Evolutionary conservation across 495 filamentous ascomycete genomes (phyloP), one percentile per base, ranked within the genome.

Genomic region (Lepraria neglecta): DNA sequence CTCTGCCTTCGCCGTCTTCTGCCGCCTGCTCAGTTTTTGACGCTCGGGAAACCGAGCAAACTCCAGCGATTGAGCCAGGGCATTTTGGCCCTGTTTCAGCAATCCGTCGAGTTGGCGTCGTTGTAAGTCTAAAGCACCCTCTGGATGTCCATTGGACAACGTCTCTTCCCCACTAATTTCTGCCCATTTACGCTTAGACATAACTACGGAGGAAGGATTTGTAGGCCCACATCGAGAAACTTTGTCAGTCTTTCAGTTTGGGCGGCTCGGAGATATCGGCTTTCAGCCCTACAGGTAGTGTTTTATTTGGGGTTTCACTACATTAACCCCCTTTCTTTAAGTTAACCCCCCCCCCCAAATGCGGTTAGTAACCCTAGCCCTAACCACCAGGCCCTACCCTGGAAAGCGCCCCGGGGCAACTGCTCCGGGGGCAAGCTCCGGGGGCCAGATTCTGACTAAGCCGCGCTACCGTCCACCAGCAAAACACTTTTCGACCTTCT

Each of bases 1-100:
- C n/a, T 80, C 76, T 24, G 71, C 56, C 65, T 77, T 80, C 3
- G 85, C 84, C 31, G 84, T 84, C 71, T 87, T 91, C 27, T 87
- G 76, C 42, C 91, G 76, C 57, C 90, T 85, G 35, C 87, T 84
- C 48, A 91, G 78, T 60, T 95, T 96, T 74, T 96, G 92, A 64
- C 90, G 79, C 75, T 96, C 92, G 71, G 92, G 92, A 17, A 88
- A 90, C 61, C 90, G 91, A 30, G 87, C 88, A 1, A 82, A 76
- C 71, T 94, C 95, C 43, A 96, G 76, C 0, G 83, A 87, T 24
- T 83, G 79, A 50, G 80, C 78, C 10, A 96, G 77, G 24, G 82
- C 70, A 58, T 80, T 81, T 38, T 82, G 80, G 63, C 80, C 80
- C 57, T 83, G 76, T 12, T 78, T 70, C 63, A 91, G 76, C 45